These are phyloP conservation scores for Pseudocercospora eumusae DNA, from an alignment of 2,329 filamentous ascomycete genomes.

Conservation along the genomic window DNA sequence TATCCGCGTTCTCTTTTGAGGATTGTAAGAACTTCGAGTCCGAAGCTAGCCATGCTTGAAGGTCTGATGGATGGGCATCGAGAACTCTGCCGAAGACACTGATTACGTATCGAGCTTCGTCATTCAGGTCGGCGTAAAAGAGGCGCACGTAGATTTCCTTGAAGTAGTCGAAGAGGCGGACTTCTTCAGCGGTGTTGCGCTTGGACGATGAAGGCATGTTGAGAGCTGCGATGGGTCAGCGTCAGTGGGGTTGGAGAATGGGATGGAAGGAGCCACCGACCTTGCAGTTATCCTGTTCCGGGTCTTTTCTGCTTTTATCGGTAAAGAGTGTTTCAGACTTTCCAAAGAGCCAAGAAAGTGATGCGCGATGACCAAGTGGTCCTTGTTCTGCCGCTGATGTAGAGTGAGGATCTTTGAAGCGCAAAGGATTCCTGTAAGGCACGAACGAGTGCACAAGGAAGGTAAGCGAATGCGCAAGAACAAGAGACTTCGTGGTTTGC, in stretches of 20 bases:
- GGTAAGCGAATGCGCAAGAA: background rate
- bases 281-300: background rate
- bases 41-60: background rate
- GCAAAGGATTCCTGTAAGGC: background rate
- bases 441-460: background rate
- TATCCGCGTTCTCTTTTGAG: conserved; percentile 5
- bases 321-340: background rate
- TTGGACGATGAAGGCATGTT: conserved; percentile 25
- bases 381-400: background rate
- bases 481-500: background rate
- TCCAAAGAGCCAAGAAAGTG: background rate
- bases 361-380: background rate
- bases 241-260: background rate
- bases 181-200: conserved; percentile 18
- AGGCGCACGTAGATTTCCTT: conserved; percentile 17
- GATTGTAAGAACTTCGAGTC: conserved; percentile 12
- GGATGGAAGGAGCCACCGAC: background rate
- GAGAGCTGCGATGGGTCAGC: background rate
- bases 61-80: background rate
- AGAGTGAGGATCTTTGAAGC: background rate
- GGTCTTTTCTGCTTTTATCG: background rate
- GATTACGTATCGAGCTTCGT: conserved; percentile 2
- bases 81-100: conserved; percentile 14
- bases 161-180: conserved; percentile 15
- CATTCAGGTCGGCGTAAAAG: conserved; percentile 1